Base-by-base conservation (phyloP, 306 rosid genomes). In the Rosa chinensis region DNA sequence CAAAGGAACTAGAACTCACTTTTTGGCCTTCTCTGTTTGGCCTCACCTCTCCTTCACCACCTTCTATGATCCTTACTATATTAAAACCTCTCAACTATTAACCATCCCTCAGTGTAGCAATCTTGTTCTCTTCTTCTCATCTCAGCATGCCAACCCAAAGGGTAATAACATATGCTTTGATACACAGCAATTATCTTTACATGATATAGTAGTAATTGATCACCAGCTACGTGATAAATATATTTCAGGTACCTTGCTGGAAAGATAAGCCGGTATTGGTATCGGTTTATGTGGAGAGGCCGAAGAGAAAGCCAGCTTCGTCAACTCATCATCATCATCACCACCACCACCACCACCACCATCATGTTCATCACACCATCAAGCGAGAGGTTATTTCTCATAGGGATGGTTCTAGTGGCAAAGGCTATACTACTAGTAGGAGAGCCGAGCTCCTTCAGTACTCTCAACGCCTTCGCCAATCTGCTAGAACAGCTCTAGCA, bases 401-500 rank as follows among this genome's bases (percentile, higher is more conserved):
- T n/a, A 40, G 76, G 72, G 75, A 73, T 40, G 85, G 77, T 5
- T 21, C 45, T 70, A 73, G 49, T 20, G 63, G 66, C 43, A 83
- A 81, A 76, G 90, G 88, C 66, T 84, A 80, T 75, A 64, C 44
- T 75, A 64, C 67, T 14, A 86, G 87, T 70, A 87, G 98, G 83
- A 92, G 85, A 83, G 85, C 87, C 49, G 87, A 92, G 84, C 85
- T 94, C 55, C 98, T 94, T 70, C 88, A 58, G 66, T 89, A 92
- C 81, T 89, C 97, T 3, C 89, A 77, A 77, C 85, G 45, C 13
- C 88, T 94, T 39, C 83, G 97, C 0, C 68, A 76, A 20, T 90
- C 94, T 32, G 82, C 89, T 40, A 78, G 63, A 83, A 74, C 69
- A 79, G 70, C 87, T 63, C 77, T 68, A 82, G 68, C 82, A 14